These are phyloP conservation scores for Toxicodendron radicans DNA, from an alignment of 345 rosid species.

Conservation along the genomic window DNA sequence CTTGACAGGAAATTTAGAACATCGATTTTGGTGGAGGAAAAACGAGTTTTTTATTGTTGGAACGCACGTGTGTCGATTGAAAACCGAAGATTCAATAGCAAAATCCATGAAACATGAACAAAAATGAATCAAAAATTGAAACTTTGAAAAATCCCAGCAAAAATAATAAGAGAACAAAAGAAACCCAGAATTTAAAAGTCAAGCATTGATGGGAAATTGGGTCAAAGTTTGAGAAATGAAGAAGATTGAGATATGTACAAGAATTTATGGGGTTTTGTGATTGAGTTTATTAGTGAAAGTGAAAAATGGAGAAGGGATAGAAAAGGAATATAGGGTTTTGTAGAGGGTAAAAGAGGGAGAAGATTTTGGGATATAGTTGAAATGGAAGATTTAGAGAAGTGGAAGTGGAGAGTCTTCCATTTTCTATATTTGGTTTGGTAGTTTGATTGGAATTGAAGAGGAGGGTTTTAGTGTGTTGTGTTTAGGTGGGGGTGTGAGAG, in stretches of 20 bases:
- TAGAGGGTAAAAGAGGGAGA: not conserved
- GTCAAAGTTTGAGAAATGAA: not conserved
- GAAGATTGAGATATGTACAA: not conserved
- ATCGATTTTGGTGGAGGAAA: constrained; percentile 32
- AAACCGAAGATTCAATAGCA: constrained; percentile 49
- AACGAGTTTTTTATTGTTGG: constrained; percentile 27
- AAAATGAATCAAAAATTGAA: not conserved
- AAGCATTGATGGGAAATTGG: not conserved
- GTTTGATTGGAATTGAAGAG: not conserved
- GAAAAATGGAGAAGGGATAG: not conserved
- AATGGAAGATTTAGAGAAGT: not conserved
- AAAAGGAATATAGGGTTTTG: not conserved
- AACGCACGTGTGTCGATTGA: constrained; percentile 40
- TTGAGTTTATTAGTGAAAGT: not conserved
- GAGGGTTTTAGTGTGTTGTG: not conserved
- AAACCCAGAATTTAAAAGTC: constrained; percentile 2
- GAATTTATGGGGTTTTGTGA: not conserved
- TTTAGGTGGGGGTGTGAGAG: not conserved
- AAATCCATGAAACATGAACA: constrained; percentile 29
- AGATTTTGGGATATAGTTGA: not conserved
- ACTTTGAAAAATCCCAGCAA: not conserved
- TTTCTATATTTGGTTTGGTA: not conserved
- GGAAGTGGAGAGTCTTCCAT: not conserved
- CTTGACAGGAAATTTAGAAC: constrained; percentile 33
- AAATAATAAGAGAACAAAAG: not conserved